Base-by-base conservation (phyloP, 176 grass and related monocot genomes). In the Thinopyrum elongatum region DNA sequence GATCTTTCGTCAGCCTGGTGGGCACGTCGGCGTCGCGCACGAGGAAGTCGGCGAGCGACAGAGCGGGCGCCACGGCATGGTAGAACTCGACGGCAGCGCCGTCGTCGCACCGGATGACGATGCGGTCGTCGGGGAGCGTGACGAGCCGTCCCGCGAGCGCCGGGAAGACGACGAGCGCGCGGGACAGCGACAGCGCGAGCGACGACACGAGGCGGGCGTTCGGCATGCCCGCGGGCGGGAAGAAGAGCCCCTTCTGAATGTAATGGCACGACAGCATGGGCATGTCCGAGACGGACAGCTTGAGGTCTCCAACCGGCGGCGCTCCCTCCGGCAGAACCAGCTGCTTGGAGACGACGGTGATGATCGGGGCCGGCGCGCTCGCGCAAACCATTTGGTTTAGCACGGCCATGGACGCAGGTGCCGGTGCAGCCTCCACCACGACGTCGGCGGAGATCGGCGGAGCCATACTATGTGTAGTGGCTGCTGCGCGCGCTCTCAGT, bases 241-340 rank as follows among this genome's bases (percentile, higher is more conserved):
- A 98, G 83, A 98, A 93, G 1, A 98, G 88, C 0, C 95, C 95
- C 83, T 98, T 98, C 81, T 98, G 95, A 74, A 98, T 98, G 78
- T 95, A 98, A 77, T 98, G 93, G 93, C 95, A 98, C 22, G 95
- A 98, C 21, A 95, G 93, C 95, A 98, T 98, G 36, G 95, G 95
- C 49, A 98, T 90, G 89, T 98, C 95, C 19, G 95, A 98, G 16
- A 95, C 95, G 7, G 95, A 95, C 9, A 95, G 95, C 77, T 80
- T 91, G 34, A 98, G 89, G 60, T 95, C 89, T 6, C 74, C 78
- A 2, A 90, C 39, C 21, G 61, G 7, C 39, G 86, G 74, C 5
- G 65, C 63, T 14, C 16, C 30, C 22, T 70, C 89, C 1, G 95
- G 91, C 0, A 49, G 55, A 3, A 98, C 85, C 21, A 74, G 76